Base-by-base conservation (phyloP, 1,284 basidiomycete species). In the Trichosporon ovoides region DNA sequence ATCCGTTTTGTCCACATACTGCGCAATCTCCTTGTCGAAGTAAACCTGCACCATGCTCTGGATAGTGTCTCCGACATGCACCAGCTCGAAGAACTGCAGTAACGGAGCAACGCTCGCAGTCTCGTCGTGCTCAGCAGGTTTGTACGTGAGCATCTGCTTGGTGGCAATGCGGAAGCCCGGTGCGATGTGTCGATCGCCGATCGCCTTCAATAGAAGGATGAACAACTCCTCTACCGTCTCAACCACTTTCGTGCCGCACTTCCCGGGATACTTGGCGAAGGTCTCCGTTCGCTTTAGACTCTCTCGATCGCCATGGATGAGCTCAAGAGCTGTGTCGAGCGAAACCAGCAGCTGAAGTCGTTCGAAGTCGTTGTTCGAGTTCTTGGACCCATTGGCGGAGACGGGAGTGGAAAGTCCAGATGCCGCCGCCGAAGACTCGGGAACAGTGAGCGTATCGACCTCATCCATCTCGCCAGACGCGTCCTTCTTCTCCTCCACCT, bases 41-140 rank as follows among this genome's bases (percentile, higher is more conserved):
- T 95, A 98, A 1, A 98, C 95, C 66, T 98, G 91, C 2, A 96
- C 85, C 86, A 98, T 96, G 28, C 88, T 91, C 77, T 94, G 91
- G 53, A 98, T 97, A 18, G 91, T 98, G 74, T 98, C 95, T 0
- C 92, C 96, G 16, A 98, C 82, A 78, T 98, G 95, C 0, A 96
- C 94, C 16, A 98, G 81, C 79, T 98, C 95, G 67, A 98, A 98
- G 78, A 98, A 98, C 75, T 98, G 93, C 46, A 97, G 80, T 1
- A 98, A 78, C 0, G 95, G 93, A 0, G 92, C 91, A 1, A 98
- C 92, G 57, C 84, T 85, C 24, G 83, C 84, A 16, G 84, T 87
- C 56, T 84, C 84, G 55, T 86, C 83, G 68, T 92, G 88, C 64
- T 92, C 89, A 0, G 85, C 84, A 0, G 93, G 91, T 69, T 87